These are phyloP conservation scores for Citrus sp. DNA, from an alignment of 345 rosid species.

Conservation along the genomic window DNA sequence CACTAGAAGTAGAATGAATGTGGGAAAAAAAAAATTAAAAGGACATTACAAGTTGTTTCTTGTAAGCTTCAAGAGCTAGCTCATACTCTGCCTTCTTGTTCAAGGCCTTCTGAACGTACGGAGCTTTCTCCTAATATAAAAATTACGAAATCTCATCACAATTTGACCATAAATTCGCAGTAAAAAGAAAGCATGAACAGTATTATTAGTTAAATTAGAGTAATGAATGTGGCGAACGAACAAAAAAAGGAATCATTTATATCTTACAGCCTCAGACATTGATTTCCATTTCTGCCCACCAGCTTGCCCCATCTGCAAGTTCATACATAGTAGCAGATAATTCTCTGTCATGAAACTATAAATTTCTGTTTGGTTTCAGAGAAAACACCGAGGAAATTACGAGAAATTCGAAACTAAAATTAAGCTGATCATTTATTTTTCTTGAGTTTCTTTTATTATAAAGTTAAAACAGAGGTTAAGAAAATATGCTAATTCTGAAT, in stretches of 20 bases:
- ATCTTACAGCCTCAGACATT: slow-evolving; percentile 33
- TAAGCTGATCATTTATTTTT: neutral
- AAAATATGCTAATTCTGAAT: neutral
- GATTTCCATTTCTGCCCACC: slow-evolving; percentile 47
- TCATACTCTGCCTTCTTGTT: slow-evolving; percentile 38
- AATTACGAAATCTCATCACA: neutral
- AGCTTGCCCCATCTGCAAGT: slow-evolving; percentile 39
- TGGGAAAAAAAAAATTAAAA: neutral
- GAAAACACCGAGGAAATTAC: neutral
- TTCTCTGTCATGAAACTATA: neutral
- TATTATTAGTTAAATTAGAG: neutral
- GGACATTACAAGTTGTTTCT: slow-evolving; percentile 22
- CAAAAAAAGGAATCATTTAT: neutral
- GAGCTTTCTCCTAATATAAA: slow-evolving; percentile 29
- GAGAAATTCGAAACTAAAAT: neutral
- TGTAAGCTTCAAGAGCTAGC: slow-evolving; percentile 26
- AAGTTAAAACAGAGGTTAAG: neutral
- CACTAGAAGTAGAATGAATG: neutral
- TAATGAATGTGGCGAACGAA: neutral
- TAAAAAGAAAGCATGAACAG: neutral
- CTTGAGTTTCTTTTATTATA: neutral
- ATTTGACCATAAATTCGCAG: neutral
- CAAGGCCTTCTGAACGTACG: slow-evolving; percentile 25
- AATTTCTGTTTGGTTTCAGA: neutral
- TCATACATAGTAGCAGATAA: neutral